Conservation (phyloP, 2,329 filamentous ascomycete species). For the Monosporascus sp. region DNA sequence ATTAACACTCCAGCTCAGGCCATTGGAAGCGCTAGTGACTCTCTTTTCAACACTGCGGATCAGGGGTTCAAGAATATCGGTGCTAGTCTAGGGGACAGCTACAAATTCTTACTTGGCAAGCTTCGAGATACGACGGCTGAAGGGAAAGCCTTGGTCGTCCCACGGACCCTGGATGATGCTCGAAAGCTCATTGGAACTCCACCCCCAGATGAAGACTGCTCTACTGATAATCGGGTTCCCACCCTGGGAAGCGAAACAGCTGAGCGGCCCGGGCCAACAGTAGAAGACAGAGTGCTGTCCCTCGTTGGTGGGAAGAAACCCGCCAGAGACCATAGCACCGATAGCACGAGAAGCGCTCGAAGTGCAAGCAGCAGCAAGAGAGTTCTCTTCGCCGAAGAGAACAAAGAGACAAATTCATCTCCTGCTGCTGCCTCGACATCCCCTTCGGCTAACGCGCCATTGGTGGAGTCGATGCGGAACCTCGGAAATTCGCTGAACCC, state of each 20-base stretch:
- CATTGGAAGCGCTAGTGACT: constrained; percentile 76
- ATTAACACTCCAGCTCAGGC: constrained; percentile 80
- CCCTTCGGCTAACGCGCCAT: constrained; percentile 46
- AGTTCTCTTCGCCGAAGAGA: constrained; percentile 44
- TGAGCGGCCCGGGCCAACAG: constrained; percentile 23
- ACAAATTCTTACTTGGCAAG: constrained; percentile 87
- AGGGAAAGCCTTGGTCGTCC: constrained; percentile 54
- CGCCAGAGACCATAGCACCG: constrained; percentile 66
- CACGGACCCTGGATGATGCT: constrained; percentile 89
- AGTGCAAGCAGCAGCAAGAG: constrained; percentile 57
- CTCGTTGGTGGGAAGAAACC: constrained; percentile 62
- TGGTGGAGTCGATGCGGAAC: constrained; percentile 75
- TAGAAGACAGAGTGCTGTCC: constrained; percentile 63
- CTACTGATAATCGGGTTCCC: constrained; percentile 52
- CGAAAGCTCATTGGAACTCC: constrained; percentile 79
- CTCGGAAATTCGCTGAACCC: constrained; percentile 78
- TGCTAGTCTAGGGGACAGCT: constrained; percentile 83
- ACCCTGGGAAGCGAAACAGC: constrained; percentile 37
- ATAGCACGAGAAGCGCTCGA: constrained; percentile 60
- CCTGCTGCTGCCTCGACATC: constrained; percentile 23
- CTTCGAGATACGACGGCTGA: constrained; percentile 64
- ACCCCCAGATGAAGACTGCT: constrained; percentile 54
- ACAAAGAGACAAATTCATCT: constrained; percentile 32
- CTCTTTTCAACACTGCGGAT: constrained; percentile 81
- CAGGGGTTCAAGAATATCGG: constrained; percentile 90